These are phyloP conservation scores for Geotrichum carabidarum DNA, from an alignment of 1,139 yeast species.

Conservation along the genomic window DNA sequence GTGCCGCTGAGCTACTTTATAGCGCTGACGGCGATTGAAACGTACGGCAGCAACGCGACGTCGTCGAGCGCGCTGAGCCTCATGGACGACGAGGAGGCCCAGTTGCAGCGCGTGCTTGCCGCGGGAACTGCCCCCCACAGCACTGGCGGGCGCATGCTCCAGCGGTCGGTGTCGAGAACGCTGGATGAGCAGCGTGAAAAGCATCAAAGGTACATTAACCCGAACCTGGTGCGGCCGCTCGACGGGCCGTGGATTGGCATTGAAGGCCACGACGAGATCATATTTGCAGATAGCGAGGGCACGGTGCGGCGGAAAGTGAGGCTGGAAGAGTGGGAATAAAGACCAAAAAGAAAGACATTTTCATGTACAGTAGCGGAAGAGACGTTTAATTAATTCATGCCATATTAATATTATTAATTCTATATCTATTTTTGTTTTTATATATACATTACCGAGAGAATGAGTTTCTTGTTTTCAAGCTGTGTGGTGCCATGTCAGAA, in stretches of 20 bases:
- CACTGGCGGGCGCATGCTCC: conserved; percentile 8
- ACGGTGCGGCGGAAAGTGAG: conserved; percentile 46
- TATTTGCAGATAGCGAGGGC: conserved; percentile 58
- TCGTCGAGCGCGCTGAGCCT: background rate
- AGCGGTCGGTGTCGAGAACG: conserved; percentile 40
- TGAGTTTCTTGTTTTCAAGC: background rate
- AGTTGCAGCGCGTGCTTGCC: background rate
- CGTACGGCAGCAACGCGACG: conserved; percentile 24
- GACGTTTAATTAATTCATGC: background rate
- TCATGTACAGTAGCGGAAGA: background rate
- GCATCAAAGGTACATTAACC: conserved; percentile 70
- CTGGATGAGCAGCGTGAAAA: conserved; percentile 65
- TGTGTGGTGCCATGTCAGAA: background rate
- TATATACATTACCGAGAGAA: background rate
- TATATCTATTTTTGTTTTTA: no score
- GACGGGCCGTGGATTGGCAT: conserved; percentile 81
- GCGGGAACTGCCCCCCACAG: background rate
- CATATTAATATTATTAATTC: background rate
- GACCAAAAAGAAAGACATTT: conserved; percentile 30
- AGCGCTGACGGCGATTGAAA: conserved; percentile 63
- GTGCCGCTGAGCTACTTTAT: conserved; percentile 78
- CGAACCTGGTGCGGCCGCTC: conserved; percentile 58
- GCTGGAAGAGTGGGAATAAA: conserved; percentile 48
- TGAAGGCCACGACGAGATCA: conserved; percentile 54
- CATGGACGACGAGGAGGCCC: conserved; percentile 1